phyloP scores from a whole-genome alignment of 2,329 filamentous ascomycete species.

The Fusarium lyarnte region DNA sequence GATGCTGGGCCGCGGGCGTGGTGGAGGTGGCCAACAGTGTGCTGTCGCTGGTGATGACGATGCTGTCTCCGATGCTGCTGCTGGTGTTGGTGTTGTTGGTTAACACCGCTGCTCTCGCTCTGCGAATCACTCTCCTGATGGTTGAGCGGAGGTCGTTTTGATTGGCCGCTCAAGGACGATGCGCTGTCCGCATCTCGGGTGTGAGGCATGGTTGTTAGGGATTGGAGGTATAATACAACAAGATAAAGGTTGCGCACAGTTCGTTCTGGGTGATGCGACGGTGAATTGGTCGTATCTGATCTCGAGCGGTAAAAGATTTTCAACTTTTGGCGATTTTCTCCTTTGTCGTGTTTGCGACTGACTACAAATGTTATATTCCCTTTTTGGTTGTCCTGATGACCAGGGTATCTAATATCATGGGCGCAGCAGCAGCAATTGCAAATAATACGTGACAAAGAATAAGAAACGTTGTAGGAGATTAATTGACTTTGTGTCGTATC shows the following conservation, averaged over 20 bases:
- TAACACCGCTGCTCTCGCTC: conserved; percentile 44
- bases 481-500: conserved; percentile 2
- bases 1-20: conserved; percentile 63
- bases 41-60: conserved; percentile 49
- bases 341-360: conserved; percentile 28
- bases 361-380: conserved; percentile 24
- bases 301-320: background rate
- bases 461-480: conserved; percentile 10
- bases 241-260: conserved; percentile 14
- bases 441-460: background rate
- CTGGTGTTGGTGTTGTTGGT: conserved; percentile 46
- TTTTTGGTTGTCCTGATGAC: conserved; percentile 28
- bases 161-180: conserved; percentile 61
- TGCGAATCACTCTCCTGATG: conserved; percentile 50
- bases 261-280: background rate
- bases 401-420: conserved; percentile 32
- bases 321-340: background rate
- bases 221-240: conserved; percentile 18
- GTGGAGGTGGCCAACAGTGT: conserved; percentile 53
- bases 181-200: conserved; percentile 60
- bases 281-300: conserved; percentile 8
- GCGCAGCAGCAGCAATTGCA: conserved; percentile 13
- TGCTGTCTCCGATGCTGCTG: conserved; percentile 46
- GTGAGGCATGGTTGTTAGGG: conserved; percentile 51
- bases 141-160: conserved; percentile 59